Percentiles rank a stretch among this genome's conserved stretches.
These are phyloP conservation scores for Pyrenophora tritici-repentis DNA, from an alignment of 2,329 filamentous ascomycete genomes.

Conservation along the genomic window DNA sequence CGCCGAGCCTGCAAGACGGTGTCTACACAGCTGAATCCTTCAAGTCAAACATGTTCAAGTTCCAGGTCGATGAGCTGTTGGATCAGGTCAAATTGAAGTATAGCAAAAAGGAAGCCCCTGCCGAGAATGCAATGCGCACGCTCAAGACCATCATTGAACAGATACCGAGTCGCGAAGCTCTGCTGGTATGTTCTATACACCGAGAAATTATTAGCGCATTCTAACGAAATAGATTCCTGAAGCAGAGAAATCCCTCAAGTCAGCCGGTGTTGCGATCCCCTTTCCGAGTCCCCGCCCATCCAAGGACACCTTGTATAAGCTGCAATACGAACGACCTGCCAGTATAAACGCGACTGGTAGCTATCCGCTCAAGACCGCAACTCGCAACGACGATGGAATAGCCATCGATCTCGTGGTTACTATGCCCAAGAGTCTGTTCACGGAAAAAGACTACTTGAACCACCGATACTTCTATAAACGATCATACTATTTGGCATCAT, in stretches of 20 bases:
- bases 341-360: conserved; percentile 89
- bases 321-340: conserved; percentile 75
- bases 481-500: conserved; percentile 85
- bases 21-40: conserved; percentile 60
- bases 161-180: conserved; percentile 57
- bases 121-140: conserved; percentile 50
- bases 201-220: background rate
- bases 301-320: conserved; percentile 78
- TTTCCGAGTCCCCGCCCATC: conserved; percentile 81
- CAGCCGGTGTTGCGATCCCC: conserved; percentile 72
- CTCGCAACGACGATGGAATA: conserved; percentile 63
- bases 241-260: conserved; percentile 69
- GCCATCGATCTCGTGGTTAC: conserved; percentile 83
- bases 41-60: conserved; percentile 69
- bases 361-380: conserved; percentile 76
- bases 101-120: conserved; percentile 59
- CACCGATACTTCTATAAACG: conserved; percentile 94
- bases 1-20: conserved; percentile 39
- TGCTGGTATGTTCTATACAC: conserved; percentile 46
- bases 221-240: conserved; percentile 63
- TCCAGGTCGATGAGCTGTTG: conserved; percentile 69
- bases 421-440: conserved; percentile 80
- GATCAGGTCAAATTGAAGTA: conserved; percentile 62
- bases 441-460: conserved; percentile 93
- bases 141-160: conserved; percentile 53